A percentile compares a stretch with the other conserved stretches of the same genome.
These are phyloP conservation scores for Domatiomyces globalis DNA, from an alignment of 2,329 filamentous ascomycete genomes.

Conservation along the genomic window DNA sequence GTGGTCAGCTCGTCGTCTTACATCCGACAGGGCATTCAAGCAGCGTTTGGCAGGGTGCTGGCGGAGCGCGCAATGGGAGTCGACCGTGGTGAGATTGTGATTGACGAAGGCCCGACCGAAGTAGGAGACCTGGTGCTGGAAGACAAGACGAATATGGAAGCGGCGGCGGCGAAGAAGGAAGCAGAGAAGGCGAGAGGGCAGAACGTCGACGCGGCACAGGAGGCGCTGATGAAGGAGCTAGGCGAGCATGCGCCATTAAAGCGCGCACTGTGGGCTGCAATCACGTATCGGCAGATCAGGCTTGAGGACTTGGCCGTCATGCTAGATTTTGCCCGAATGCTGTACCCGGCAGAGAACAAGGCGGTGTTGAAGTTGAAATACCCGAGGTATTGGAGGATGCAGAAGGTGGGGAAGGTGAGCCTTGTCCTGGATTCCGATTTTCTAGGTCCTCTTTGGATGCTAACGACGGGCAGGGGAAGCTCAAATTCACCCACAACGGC, in stretches of 20 bases:
- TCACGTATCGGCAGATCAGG: conserved; percentile 37
- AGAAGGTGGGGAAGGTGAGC: conserved; percentile 38
- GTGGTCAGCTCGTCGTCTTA: conserved; percentile 44
- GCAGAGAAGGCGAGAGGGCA: conserved; percentile 40
- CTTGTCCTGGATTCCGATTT: background rate
- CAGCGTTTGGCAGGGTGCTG: conserved; percentile 40
- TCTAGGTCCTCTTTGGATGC: background rate
- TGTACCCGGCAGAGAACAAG: conserved; percentile 41
- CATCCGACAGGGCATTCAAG: conserved; percentile 40
- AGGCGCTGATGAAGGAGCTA: conserved; percentile 42
- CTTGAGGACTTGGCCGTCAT: conserved; percentile 42
- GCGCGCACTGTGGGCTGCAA: conserved; percentile 42
- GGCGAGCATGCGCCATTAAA: conserved; percentile 36
- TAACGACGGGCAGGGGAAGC: conserved; percentile 24
- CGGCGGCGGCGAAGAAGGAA: conserved; percentile 31
- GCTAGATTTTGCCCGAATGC: conserved; percentile 41
- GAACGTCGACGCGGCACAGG: conserved; percentile 44
- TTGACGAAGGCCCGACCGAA: conserved; percentile 39
- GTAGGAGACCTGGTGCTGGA: conserved; percentile 42
- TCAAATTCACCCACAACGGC: conserved; percentile 29
- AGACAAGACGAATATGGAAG: conserved; percentile 23
- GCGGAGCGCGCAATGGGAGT: conserved; percentile 47
- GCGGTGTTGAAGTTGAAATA: conserved; percentile 38
- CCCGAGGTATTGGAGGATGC: conserved; percentile 43
- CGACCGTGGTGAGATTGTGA: conserved; percentile 32